Conservation (phyloP, 2,329 filamentous ascomycete genomes). For the Monilinia polystroma region DNA sequence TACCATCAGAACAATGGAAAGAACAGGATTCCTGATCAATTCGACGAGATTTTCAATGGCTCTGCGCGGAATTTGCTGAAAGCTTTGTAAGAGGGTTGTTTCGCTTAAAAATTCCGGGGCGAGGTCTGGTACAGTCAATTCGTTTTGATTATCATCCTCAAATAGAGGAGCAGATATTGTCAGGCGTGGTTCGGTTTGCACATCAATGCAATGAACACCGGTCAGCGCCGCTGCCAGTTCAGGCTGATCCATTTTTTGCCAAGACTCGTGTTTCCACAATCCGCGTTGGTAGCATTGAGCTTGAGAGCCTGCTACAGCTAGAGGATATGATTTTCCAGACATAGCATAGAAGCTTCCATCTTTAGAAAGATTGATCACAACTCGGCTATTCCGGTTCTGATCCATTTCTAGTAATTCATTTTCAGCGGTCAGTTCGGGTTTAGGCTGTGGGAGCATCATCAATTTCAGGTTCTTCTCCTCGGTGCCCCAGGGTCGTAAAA, state of each 20-base stretch:
- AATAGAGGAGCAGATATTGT: slow-evolving; percentile 45
- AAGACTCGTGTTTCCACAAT: slow-evolving; percentile 48
- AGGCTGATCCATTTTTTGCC: slow-evolving; percentile 40
- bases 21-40: slow-evolving; percentile 53
- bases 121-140: slow-evolving; percentile 31
- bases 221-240: slow-evolving; percentile 63
- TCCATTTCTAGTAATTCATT: slow-evolving; percentile 47
- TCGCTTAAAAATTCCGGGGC: slow-evolving; percentile 42
- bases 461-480: slow-evolving; percentile 70
- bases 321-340: slow-evolving; percentile 81
- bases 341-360: slow-evolving; percentile 92
- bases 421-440: slow-evolving; percentile 54
- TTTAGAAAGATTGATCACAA: slow-evolving; percentile 85
- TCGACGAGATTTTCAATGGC: slow-evolving; percentile 53
- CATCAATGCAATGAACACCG: slow-evolving; percentile 67
- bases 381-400: slow-evolving; percentile 58
- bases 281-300: slow-evolving; percentile 54
- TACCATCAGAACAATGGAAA: slow-evolving; percentile 40
- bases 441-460: slow-evolving; percentile 82
- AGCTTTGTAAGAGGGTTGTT: slow-evolving; percentile 48
- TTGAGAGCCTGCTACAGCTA: slow-evolving; percentile 69
- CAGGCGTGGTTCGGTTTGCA: slow-evolving; percentile 45
- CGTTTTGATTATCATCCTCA: slow-evolving; percentile 31
- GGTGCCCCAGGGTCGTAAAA: slow-evolving; percentile 70
- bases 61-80: slow-evolving; percentile 52